Conservation (phyloP, 768 basidiomycete species). For the Panaeolus papilionaceus region DNA sequence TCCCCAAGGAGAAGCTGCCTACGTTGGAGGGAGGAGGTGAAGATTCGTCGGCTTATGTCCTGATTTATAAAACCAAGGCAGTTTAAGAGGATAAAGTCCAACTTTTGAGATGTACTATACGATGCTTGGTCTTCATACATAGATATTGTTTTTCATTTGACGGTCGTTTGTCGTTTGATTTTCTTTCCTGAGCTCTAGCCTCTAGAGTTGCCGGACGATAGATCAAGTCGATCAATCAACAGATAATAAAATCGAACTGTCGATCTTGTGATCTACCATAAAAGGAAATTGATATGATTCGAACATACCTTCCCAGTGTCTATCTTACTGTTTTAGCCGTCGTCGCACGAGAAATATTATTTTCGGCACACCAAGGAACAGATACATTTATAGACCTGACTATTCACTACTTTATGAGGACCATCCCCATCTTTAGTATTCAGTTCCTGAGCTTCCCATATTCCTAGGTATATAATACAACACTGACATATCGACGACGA, state of each 20-base stretch:
- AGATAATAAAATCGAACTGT: slow-evolving; percentile 5
- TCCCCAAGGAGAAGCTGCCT: slow-evolving; percentile 83
- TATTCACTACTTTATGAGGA: background rate
- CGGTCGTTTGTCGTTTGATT: background rate
- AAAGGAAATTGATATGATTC: background rate
- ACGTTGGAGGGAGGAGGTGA: slow-evolving; percentile 92
- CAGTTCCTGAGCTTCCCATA: background rate
- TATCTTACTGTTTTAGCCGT: slow-evolving; percentile 8
- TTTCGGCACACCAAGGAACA: background rate
- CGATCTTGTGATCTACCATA: slow-evolving; percentile 11
- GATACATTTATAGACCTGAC: background rate
- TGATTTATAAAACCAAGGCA: slow-evolving; percentile 80
- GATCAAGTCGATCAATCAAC: background rate
- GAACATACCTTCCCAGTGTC: slow-evolving; percentile 8
- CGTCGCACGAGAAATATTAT: slow-evolving; percentile 11
- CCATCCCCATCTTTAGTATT: background rate
- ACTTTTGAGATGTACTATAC: background rate
- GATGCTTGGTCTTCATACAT: background rate
- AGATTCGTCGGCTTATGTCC: slow-evolving; percentile 88
- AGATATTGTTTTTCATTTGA: background rate
- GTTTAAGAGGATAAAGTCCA: background rate
- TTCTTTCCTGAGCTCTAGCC: background rate
- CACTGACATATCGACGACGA: background rate
- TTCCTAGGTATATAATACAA: background rate
- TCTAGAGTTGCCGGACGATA: background rate